phyloP scores from a whole-genome alignment of 208 protist genomes.

The Acanthamoeba royreba region DNA sequence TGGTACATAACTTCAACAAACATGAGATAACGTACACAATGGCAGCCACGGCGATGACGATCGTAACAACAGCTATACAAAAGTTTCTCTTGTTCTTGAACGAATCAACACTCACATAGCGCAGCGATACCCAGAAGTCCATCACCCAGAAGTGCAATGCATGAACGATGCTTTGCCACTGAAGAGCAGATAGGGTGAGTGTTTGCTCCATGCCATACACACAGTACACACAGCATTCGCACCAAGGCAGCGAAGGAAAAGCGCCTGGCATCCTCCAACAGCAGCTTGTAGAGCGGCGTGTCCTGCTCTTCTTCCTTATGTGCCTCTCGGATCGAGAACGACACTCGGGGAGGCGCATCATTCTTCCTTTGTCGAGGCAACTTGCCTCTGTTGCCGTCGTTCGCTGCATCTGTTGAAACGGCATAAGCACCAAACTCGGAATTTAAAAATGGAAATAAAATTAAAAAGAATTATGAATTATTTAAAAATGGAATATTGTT shows the following conservation, averaged over 20 bases:
- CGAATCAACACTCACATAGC: slow-evolving; percentile 13
- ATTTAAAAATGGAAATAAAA: background rate
- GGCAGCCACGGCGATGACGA: background rate
- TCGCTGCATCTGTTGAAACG: too few species aligned
- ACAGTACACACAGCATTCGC: background rate
- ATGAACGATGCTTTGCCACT: background rate
- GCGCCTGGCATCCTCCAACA: background rate
- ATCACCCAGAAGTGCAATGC: background rate
- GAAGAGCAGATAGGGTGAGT: background rate
- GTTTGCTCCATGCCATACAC: background rate
- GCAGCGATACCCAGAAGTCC: slow-evolving; percentile 40
- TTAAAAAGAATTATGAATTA: background rate
- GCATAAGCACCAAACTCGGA: too few species aligned
- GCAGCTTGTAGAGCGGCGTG: background rate
- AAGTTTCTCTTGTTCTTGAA: slow-evolving; percentile 44
- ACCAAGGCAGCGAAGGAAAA: background rate
- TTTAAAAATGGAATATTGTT: background rate
- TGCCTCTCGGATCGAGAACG: background rate
- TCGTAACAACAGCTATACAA: background rate
- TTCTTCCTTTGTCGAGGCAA: background rate
- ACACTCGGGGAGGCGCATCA: background rate
- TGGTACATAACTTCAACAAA: background rate
- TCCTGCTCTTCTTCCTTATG: background rate
- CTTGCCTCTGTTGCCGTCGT: background rate
- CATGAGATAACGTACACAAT: background rate